Conservation (phyloP, 2,329 filamentous ascomycete genomes). For the Sarocladiaceae sp. region DNA sequence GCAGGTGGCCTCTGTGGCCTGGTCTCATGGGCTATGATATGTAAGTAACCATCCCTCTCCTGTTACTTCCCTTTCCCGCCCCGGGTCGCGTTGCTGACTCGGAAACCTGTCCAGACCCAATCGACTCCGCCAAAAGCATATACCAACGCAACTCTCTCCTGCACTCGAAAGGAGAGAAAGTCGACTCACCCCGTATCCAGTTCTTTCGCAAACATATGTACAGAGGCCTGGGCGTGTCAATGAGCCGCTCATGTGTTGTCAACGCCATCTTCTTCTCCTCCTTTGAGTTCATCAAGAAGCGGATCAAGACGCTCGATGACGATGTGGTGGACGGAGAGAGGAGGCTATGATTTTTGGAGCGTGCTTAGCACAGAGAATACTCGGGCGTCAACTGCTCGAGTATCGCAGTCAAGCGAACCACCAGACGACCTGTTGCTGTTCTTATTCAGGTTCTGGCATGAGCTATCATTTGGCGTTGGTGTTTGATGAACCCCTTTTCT, state of each 20-base stretch:
- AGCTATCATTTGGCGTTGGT: constrained; percentile 3
- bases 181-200: constrained; percentile 64
- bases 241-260: constrained; percentile 73
- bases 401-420: too few species aligned
- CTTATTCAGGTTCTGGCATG: neutral
- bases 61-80: neutral
- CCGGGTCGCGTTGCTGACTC: neutral
- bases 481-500: neutral
- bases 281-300: constrained; percentile 76
- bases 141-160: constrained; percentile 78
- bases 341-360: constrained; percentile 6
- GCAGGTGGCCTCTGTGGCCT: constrained; percentile 78
- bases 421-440: neutral
- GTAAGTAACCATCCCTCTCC: constrained; percentile 40
- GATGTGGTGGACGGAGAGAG: constrained; percentile 14
- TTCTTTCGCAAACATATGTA: constrained; percentile 77
- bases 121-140: constrained; percentile 78
- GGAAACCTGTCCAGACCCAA: constrained; percentile 43
- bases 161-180: constrained; percentile 56
- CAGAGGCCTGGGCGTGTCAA: constrained; percentile 74
- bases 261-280: constrained; percentile 88
- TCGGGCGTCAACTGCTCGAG: too few species aligned
- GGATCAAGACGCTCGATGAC: constrained; percentile 50
- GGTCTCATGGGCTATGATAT: constrained; percentile 73
- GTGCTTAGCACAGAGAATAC: too few species aligned